Percentiles rank a stretch among this genome's conserved stretches.
These are phyloP conservation scores for Quercus phellos DNA, from an alignment of 331 rosid genomes.

Conservation along the genomic window DNA sequence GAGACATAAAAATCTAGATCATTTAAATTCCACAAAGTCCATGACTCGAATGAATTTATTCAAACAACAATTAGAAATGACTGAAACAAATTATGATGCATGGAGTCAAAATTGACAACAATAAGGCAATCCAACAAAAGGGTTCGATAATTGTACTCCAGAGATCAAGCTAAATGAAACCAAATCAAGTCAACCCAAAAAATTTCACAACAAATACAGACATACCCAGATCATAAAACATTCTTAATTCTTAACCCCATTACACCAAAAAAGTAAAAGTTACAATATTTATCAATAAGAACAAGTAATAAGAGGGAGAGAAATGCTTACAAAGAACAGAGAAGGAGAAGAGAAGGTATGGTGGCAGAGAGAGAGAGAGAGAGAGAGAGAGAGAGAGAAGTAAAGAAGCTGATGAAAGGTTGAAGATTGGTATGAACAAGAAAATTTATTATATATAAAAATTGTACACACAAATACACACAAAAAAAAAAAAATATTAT, in stretches of 20 bases:
- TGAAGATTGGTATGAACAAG: conserved; percentile 37
- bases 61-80: neutral
- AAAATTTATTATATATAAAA: conserved; percentile 29
- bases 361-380: too few species aligned
- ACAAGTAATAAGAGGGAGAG: conserved; percentile 18
- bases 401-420: conserved; percentile 42
- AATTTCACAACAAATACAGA: conserved; percentile 8
- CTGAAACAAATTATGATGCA: conserved; percentile 13
- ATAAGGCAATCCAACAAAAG: conserved; percentile 28
- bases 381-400: conserved; percentile 25
- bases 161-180: conserved; percentile 28
- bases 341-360: conserved; percentile 21
- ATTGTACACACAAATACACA: neutral
- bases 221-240: conserved; percentile 53
- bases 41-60: conserved; percentile 2
- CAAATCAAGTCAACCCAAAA: conserved; percentile 19
- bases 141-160: conserved; percentile 22
- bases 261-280: conserved; percentile 21
- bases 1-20: conserved; percentile 11
- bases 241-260: conserved; percentile 27
- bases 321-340: conserved; percentile 47
- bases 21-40: conserved; percentile 14
- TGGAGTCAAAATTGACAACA: conserved; percentile 26
- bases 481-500: conserved; percentile 4
- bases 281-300: conserved; percentile 3